These are phyloP conservation scores for Saxophila tyrrhenica DNA, from an alignment of 495 filamentous ascomycete genomes.

Conservation along the genomic window DNA sequence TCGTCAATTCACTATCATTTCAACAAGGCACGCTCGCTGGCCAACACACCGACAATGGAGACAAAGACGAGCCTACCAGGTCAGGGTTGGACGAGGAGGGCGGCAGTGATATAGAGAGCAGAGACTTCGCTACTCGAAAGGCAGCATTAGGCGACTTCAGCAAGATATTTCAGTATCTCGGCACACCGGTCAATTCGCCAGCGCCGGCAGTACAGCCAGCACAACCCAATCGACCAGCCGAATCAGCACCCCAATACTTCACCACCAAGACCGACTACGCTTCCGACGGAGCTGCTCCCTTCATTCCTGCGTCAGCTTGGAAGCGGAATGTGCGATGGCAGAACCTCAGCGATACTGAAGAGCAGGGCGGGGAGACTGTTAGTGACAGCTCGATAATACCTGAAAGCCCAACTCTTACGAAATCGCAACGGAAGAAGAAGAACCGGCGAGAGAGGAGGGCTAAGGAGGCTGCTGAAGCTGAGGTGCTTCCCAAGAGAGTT, in stretches of 20 bases:
- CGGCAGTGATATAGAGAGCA: background rate
- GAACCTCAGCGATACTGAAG: conserved; percentile 24
- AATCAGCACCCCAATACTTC: background rate
- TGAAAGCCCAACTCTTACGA: conserved; percentile 21
- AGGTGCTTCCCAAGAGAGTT: background rate
- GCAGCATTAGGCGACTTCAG: conserved; percentile 33
- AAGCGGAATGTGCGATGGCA: conserved; percentile 30
- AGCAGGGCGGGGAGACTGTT: conserved; percentile 20
- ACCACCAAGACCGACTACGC: conserved; percentile 15
- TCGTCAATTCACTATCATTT: conserved; percentile 19
- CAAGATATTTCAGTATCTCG: conserved; percentile 33
- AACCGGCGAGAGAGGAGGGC: conserved; percentile 17
- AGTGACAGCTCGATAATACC: conserved; percentile 11
- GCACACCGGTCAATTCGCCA: conserved; percentile 20
- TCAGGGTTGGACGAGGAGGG: background rate
- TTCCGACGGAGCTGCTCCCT: conserved; percentile 23
- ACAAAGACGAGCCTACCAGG: background rate
- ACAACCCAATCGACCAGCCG: background rate
- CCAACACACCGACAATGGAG: background rate
- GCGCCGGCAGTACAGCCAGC: conserved; percentile 8
- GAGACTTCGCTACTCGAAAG: conserved; percentile 3
- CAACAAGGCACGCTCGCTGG: conserved; percentile 1
- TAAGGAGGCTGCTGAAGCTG: conserved; percentile 3
- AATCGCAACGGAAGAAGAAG: conserved; percentile 29
- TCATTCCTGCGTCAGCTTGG: background rate